These are phyloP conservation scores for Pestalotiopsis sp. DNA, from an alignment of 2,329 filamentous ascomycete species.

Conservation along the genomic window DNA sequence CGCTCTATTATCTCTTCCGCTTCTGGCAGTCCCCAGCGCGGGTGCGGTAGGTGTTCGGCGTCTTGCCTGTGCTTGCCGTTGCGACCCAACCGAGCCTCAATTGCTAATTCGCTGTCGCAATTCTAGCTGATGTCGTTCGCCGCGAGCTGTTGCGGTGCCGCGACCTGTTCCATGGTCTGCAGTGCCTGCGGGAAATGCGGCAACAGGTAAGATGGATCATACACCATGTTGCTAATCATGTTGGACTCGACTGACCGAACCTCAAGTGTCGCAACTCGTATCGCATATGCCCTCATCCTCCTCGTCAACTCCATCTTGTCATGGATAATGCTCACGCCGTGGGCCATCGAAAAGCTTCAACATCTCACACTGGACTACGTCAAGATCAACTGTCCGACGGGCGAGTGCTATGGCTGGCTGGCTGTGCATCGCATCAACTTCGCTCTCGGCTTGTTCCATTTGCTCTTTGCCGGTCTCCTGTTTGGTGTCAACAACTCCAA, in stretches of 20 bases:
- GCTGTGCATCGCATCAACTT: slow-evolving; percentile 98
- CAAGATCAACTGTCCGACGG: slow-evolving; percentile 87
- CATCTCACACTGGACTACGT: slow-evolving; percentile 93
- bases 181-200: slow-evolving; percentile 95
- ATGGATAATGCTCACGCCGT: slow-evolving; percentile 99
- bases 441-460: slow-evolving; percentile 89
- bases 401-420: slow-evolving; percentile 92
- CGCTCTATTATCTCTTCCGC: slow-evolving; percentile 83
- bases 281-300: slow-evolving; percentile 92
- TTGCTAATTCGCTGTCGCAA: slow-evolving; percentile 14
- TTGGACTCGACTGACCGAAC: not conserved
- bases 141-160: slow-evolving; percentile 93
- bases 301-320: slow-evolving; percentile 95
- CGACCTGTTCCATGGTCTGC: slow-evolving; percentile 94
- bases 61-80: not conserved
- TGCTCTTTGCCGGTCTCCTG: slow-evolving; percentile 80
- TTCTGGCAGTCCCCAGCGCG: slow-evolving; percentile 84
- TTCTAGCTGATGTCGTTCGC: slow-evolving; percentile 71
- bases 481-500: slow-evolving; percentile 86
- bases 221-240: not conserved
- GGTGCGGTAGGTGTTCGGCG: slow-evolving; percentile 68
- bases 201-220: slow-evolving; percentile 67
- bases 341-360: slow-evolving; percentile 95
- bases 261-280: slow-evolving; percentile 86
- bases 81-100: slow-evolving; percentile 9